Evolutionary conservation across 1,284 basidiomycete species (phyloP), one percentile per base, ranked within the genome.

Genomic region (Puccinia horiana): DNA sequence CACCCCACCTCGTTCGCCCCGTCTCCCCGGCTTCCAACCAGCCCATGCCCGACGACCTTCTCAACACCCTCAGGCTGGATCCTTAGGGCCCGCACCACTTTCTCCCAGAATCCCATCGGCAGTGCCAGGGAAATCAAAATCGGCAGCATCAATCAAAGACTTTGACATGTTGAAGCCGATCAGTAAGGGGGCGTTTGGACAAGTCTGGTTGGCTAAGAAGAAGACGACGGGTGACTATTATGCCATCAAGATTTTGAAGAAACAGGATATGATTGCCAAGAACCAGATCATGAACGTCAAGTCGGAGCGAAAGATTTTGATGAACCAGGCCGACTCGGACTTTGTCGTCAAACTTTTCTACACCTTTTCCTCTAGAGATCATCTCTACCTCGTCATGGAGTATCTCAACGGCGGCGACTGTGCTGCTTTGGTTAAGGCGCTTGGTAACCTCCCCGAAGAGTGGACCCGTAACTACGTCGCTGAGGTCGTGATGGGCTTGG

Each of bases 211-310:
- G 54, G 94, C 97, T 47, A 97, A 96, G 89, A 99, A 99, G 90
- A 95, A 95, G 85, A 93, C 91, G 5, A 99, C 97, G 0, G 97
- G 97, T 77, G 97, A 99, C 88, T 98, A 98, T 88, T 99, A 93
- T 88, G 97, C 97, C 40, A 97, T 99, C 91, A 99, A 99, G 88
- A 95, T 98, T 47, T 88, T 99, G 85, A 98, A 97, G 89, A 99
- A 99, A 89, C 94, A 95, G 40, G 97, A 99, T 88, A 99, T 99
- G 97, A 98, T 99, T 86, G 95, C 97, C 70, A 99, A 99, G 91
- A 99, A 99, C 89, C 97, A 99, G 88, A 97, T 99, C 88, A 99
- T 97, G 81, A 99, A 99, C 86, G 96, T 99, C 87, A 99, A 98
- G 88, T 97, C 97, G 2, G 97, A 99, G 88, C 91, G 97, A 81